Percentiles rank a stretch among this genome's conserved stretches.
These are phyloP conservation scores for Guyanaporus albipodus DNA, from an alignment of 768 basidiomycete genomes.

Conservation along the genomic window DNA sequence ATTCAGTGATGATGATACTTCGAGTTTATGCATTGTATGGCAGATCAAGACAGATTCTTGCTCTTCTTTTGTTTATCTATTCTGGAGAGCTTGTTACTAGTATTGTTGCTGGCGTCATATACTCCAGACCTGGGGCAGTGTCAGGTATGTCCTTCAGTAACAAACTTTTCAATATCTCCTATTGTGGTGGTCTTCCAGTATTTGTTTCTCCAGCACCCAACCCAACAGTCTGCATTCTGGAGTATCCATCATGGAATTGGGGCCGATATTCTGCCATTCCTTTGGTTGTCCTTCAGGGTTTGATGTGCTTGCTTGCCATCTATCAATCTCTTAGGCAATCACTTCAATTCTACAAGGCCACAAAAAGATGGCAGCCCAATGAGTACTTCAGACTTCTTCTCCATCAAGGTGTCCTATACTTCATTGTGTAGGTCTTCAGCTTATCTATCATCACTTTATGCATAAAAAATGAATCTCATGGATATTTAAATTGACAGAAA, in stretches of 20 bases:
- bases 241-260: slow-evolving; percentile 5
- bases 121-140: neutral
- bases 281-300: neutral
- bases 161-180: neutral
- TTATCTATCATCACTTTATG: neutral
- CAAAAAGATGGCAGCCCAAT: slow-evolving; percentile 5
- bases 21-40: slow-evolving; percentile 10
- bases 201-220: neutral
- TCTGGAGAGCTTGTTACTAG: neutral
- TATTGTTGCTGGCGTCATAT: neutral
- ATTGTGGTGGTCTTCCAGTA: neutral
- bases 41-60: neutral
- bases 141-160: neutral
- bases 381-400: slow-evolving; percentile 6
- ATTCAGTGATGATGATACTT: slow-evolving; percentile 10
- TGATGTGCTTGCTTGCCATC: slow-evolving; percentile 7
- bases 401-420: slow-evolving; percentile 9
- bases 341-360: neutral
- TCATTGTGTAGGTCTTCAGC: neutral
- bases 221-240: neutral
- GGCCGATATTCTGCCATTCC: slow-evolving; percentile 1
- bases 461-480: too few species aligned
- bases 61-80: slow-evolving; percentile 1
- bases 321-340: neutral
- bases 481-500: neutral